These are phyloP conservation scores for Didymella lethalis DNA, from an alignment of 2,329 filamentous ascomycete species.

Conservation along the genomic window DNA sequence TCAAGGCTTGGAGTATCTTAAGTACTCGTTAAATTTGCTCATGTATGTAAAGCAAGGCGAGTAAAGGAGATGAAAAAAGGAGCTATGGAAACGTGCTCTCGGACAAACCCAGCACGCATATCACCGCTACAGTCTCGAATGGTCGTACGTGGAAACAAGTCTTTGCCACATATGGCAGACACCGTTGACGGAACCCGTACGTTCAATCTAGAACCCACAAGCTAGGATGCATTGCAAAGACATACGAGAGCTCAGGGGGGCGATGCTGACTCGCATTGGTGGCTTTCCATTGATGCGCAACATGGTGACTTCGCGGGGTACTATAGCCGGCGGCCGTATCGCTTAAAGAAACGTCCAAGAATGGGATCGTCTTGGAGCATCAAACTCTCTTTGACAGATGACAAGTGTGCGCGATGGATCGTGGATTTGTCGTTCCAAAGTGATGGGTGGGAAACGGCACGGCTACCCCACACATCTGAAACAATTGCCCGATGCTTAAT, in stretches of 20 bases:
- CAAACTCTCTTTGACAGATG: constrained; percentile 12
- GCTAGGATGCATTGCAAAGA: not conserved
- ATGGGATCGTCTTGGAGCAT: constrained; percentile 2
- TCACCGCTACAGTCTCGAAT: constrained; percentile 11
- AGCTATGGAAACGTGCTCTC: constrained; percentile 12
- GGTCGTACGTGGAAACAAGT: constrained; percentile 14
- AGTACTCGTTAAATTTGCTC: constrained; percentile 11
- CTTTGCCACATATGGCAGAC: constrained; percentile 15
- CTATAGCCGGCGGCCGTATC: constrained; percentile 21
- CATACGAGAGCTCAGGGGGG: not conserved
- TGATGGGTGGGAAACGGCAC: constrained; percentile 5
- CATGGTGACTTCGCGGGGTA: constrained; percentile 9
- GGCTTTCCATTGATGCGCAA: constrained; percentile 13
- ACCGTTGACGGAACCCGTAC: not conserved
- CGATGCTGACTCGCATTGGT: constrained; percentile 25
- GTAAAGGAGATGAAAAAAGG: constrained; percentile 20
- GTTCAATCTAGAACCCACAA: constrained; percentile 5
- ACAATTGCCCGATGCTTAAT: constrained; percentile 34
- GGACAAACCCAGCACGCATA: constrained; percentile 10
- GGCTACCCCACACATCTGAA: constrained; percentile 27
- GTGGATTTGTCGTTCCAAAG: constrained; percentile 18
- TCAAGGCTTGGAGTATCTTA: constrained; percentile 22
- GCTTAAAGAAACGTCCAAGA: not conserved
- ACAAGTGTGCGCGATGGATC: constrained; percentile 7
- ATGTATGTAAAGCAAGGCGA: constrained; percentile 2